Percentiles rank a stretch among this genome's conserved stretches.
These are phyloP conservation scores for Thelonectria discophora DNA, from an alignment of 2,329 filamentous ascomycete species.

Conservation along the genomic window DNA sequence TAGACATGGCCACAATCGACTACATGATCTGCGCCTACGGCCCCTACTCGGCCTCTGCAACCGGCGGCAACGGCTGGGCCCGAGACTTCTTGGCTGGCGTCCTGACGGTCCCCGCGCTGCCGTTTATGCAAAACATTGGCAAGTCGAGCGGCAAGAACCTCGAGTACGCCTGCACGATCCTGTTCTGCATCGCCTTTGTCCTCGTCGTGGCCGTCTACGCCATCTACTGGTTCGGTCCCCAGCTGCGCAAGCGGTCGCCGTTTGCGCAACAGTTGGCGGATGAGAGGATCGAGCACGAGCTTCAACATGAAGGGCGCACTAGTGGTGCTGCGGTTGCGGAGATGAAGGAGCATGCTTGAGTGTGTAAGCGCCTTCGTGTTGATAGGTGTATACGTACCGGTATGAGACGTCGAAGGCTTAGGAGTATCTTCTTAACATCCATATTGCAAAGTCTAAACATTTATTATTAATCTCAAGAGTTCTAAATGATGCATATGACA, in stretches of 20 bases:
- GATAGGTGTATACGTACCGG: no score
- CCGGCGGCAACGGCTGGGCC: slow-evolving; percentile 78
- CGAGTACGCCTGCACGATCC: slow-evolving; percentile 69
- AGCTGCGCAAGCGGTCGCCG: slow-evolving; percentile 66
- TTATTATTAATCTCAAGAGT: no score
- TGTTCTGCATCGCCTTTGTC: slow-evolving; percentile 68
- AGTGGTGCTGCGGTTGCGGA: not conserved
- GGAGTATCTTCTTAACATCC: no score
- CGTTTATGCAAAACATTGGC: slow-evolving; percentile 69
- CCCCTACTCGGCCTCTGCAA: slow-evolving; percentile 76
- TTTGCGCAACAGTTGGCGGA: slow-evolving; percentile 71
- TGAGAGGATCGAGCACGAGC: slow-evolving; percentile 45
- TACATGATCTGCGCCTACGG: slow-evolving; percentile 69
- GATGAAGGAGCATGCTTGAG: not conserved
- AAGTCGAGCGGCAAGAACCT: slow-evolving; percentile 58
- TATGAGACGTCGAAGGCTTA: no score
- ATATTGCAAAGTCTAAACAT: no score
- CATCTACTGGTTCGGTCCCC: slow-evolving; percentile 72
- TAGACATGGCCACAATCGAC: slow-evolving; percentile 76
- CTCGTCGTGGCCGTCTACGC: slow-evolving; percentile 71
- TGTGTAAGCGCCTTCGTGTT: no score
- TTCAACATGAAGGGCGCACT: not conserved
- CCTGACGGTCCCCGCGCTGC: slow-evolving; percentile 72
- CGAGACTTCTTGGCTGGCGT: slow-evolving; percentile 78
- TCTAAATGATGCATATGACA: no score